phyloP scores from a whole-genome alignment of 1,284 basidiomycete species.

The Pulveroboletus sp. region DNA sequence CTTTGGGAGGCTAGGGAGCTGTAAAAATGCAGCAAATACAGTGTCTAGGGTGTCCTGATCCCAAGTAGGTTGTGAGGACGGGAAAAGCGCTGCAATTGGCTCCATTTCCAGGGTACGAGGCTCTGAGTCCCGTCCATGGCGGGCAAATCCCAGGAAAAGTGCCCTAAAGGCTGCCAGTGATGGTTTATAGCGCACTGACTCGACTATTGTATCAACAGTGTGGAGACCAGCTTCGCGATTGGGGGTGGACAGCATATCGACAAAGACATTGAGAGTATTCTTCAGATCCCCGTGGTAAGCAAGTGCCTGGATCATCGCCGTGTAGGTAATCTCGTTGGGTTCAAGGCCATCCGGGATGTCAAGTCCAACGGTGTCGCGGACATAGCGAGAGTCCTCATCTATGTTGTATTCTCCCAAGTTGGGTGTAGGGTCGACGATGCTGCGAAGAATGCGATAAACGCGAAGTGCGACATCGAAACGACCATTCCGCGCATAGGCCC shows the following conservation, averaged over 20 bases:
- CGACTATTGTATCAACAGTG: slow-evolving; percentile 29
- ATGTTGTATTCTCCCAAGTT: slow-evolving; percentile 38
- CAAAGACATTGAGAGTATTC: slow-evolving; percentile 59
- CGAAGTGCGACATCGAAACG: slow-evolving; percentile 56
- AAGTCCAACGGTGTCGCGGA: slow-evolving; percentile 46
- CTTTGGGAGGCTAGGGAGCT: slow-evolving; percentile 44
- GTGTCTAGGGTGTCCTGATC: slow-evolving; percentile 52
- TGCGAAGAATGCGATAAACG: slow-evolving; percentile 65
- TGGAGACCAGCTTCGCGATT: slow-evolving; percentile 40
- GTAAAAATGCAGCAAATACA: slow-evolving; percentile 61
- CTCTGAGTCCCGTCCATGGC: slow-evolving; percentile 45
- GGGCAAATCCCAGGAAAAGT: slow-evolving; percentile 76
- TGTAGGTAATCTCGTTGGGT: slow-evolving; percentile 70
- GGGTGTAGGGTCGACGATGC: slow-evolving; percentile 45
- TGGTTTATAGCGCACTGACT: slow-evolving; percentile 42
- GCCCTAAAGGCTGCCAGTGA: slow-evolving; percentile 62
- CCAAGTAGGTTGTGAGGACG: slow-evolving; percentile 43
- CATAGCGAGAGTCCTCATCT: slow-evolving; percentile 37
- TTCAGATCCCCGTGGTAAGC: slow-evolving; percentile 71
- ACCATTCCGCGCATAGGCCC: slow-evolving; percentile 58
- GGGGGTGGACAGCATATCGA: slow-evolving; percentile 66
- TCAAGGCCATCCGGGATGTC: slow-evolving; percentile 44
- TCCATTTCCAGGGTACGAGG: neutral
- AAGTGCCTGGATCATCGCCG: slow-evolving; percentile 64
- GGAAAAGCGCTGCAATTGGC: slow-evolving; percentile 2